Conservation (phyloP, 805 yeast species). For the Wickerhamomyces ciferrii region DNA sequence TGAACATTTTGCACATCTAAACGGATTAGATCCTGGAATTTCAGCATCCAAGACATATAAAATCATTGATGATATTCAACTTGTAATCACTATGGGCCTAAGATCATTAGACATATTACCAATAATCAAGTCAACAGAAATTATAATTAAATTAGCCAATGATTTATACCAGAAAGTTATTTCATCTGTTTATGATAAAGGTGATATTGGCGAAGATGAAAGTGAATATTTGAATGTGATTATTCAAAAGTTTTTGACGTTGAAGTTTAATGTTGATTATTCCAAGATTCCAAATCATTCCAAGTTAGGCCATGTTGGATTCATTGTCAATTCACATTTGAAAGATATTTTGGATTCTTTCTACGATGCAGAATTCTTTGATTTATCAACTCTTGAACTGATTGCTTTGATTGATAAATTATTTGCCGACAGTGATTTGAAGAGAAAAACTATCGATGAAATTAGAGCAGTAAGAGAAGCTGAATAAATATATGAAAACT, state of each 20-base stretch:
- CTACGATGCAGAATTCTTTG: slow-evolving; percentile 34
- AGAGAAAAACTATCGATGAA: slow-evolving; percentile 29
- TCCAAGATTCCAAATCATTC: slow-evolving; percentile 12
- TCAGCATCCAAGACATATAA: slow-evolving; percentile 8
- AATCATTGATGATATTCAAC: slow-evolving; percentile 10
- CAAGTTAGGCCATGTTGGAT: slow-evolving; percentile 16
- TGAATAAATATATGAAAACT: slow-evolving; percentile 28
- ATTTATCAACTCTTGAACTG: slow-evolving; percentile 30
- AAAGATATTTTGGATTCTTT: slow-evolving; percentile 35
- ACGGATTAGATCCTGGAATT: slow-evolving; percentile 16
- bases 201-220: slow-evolving; percentile 19
- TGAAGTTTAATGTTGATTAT: slow-evolving; percentile 6
- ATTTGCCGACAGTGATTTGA: slow-evolving; percentile 34
- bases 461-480: slow-evolving; percentile 47
- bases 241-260: slow-evolving; percentile 9
- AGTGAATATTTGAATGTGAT: slow-evolving; percentile 15
- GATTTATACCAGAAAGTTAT: slow-evolving; percentile 15
- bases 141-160: slow-evolving; percentile 11
- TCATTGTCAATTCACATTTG: slow-evolving; percentile 27
- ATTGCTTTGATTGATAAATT: slow-evolving; percentile 29
- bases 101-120: slow-evolving; percentile 5
- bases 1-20: slow-evolving; percentile 3
- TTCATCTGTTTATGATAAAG: slow-evolving; percentile 8
- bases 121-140: slow-evolving; percentile 1
- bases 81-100: slow-evolving; percentile 3